A percentile compares a stretch with the other conserved stretches of the same genome.
These are phyloP conservation scores for Geotrichum aggregatum DNA, from an alignment of 1,139 yeast species.

Conservation along the genomic window DNA sequence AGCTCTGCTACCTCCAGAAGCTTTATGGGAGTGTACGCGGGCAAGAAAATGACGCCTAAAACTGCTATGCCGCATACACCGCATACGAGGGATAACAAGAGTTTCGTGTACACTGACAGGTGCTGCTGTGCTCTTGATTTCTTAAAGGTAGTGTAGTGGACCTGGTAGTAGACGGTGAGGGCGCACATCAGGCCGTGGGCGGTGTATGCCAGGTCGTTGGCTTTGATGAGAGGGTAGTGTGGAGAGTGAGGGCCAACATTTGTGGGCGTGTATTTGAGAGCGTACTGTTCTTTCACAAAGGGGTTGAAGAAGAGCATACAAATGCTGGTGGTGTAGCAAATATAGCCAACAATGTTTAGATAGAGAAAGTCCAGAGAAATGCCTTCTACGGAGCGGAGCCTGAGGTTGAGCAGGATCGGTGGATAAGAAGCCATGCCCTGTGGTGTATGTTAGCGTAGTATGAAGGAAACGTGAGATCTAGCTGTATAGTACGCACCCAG, in stretches of 20 bases:
- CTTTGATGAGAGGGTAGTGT: conserved; percentile 43
- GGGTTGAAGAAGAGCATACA: conserved; percentile 40
- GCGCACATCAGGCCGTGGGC: conserved; percentile 43
- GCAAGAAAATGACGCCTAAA: conserved; percentile 12
- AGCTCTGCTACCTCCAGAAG: conserved; percentile 39
- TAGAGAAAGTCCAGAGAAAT: conserved; percentile 44
- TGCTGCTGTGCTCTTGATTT: conserved; percentile 28
- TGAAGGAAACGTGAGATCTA: no score
- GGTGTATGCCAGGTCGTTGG: conserved; percentile 45
- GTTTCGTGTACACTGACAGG: conserved; percentile 29
- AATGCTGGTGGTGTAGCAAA: conserved; percentile 43
- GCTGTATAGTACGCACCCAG: conserved; percentile 29
- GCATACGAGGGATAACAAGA: conserved; percentile 24
- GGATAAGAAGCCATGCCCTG: conserved; percentile 49
- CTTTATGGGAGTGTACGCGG: conserved; percentile 1
- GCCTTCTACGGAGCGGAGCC: conserved; percentile 44
- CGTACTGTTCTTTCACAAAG: conserved; percentile 42
- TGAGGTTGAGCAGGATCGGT: conserved; percentile 40
- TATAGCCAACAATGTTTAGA: conserved; percentile 45
- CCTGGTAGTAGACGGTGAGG: conserved; percentile 38
- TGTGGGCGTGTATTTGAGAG: conserved; percentile 32
- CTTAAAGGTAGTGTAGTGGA: conserved; percentile 39
- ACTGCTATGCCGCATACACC: conserved; percentile 21
- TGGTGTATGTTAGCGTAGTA: conserved; percentile 17
- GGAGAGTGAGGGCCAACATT: conserved; percentile 17